These are phyloP conservation scores for Fusarium sp. DNA, from an alignment of 2,329 filamentous ascomycete species.

Conservation along the genomic window DNA sequence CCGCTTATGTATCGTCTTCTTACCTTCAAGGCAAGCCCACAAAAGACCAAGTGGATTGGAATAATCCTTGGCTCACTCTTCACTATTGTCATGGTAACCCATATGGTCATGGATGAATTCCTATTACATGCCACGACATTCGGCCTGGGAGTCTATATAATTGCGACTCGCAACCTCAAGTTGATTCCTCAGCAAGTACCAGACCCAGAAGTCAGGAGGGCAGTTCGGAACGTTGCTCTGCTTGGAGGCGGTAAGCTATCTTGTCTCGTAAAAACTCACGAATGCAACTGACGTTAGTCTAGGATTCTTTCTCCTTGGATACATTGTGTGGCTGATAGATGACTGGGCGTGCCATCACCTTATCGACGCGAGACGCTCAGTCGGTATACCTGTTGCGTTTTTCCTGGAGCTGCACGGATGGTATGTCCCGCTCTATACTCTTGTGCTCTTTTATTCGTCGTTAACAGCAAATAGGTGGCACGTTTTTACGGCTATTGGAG, in stretches of 20 bases:
- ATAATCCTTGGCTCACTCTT: slow-evolving; percentile 39
- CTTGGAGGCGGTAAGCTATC: slow-evolving; percentile 34
- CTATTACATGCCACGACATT: slow-evolving; percentile 53
- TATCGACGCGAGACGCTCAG: slow-evolving; percentile 39
- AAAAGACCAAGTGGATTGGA: slow-evolving; percentile 41
- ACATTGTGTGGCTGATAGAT: slow-evolving; percentile 55
- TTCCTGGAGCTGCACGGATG: slow-evolving; percentile 56
- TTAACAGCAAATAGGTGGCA: slow-evolving; percentile 52
- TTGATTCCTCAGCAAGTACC: slow-evolving; percentile 50
- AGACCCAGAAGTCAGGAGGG: slow-evolving; percentile 38
- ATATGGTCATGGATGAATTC: slow-evolving; percentile 58
- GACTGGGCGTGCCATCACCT: slow-evolving; percentile 49
- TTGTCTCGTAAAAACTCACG: fast-evolving
- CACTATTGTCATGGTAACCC: slow-evolving; percentile 53
- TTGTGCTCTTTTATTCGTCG: not conserved
- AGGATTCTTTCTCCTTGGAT: slow-evolving; percentile 54
- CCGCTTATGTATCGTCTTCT: slow-evolving; percentile 56
- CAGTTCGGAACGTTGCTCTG: slow-evolving; percentile 29
- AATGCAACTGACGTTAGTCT: not conserved
- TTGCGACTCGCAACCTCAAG: slow-evolving; percentile 45
- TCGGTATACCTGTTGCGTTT: slow-evolving; percentile 54
- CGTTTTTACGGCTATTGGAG: slow-evolving; percentile 55
- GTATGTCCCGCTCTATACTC: slow-evolving; percentile 41
- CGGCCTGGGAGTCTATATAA: slow-evolving; percentile 50
- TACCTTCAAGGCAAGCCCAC: slow-evolving; percentile 47